A percentile compares a stretch with the other conserved stretches of the same genome.
Evolutionary conservation across 257 asterid genomes (phyloP).

Genomic region (Solanum peruvianum): DNA sequence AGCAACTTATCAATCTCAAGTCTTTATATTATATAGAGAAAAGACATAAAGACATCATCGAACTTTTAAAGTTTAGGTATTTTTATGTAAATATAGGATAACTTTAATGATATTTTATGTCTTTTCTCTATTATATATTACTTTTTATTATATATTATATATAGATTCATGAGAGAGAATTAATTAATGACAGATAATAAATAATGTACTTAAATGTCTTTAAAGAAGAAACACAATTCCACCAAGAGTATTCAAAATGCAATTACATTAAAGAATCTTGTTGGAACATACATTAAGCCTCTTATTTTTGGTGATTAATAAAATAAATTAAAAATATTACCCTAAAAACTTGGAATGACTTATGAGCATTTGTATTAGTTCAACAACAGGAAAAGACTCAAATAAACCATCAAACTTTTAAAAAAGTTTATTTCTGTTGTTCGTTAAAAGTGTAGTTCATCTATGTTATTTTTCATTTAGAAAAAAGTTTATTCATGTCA

Average conservation of each 20-base stretch:
- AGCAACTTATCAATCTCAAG: not conserved
- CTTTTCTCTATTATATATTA: too few species aligned
- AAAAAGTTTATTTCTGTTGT: too few species aligned
- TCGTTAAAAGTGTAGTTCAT: not conserved
- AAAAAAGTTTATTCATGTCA: too few species aligned
- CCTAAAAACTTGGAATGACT: not conserved
- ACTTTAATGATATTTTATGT: too few species aligned
- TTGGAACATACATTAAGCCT: not conserved
- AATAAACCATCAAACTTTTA: not conserved
- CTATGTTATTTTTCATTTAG: too few species aligned
- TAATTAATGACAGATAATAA: too few species aligned
- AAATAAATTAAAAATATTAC: too few species aligned
- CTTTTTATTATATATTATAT: too few species aligned
- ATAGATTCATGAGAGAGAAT: not conserved
- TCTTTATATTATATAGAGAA: not conserved
- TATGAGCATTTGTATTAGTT: not conserved
- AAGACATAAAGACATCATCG: too few species aligned
- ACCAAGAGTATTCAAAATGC: not conserved
- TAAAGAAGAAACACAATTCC: not conserved
- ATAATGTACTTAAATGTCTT: not conserved
- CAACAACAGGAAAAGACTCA: not conserved
- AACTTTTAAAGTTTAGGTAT: too few species aligned
- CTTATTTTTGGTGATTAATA: too few species aligned
- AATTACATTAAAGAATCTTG: not conserved
- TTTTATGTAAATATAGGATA: fast-evolving